These are phyloP conservation scores for Dothidotthia symphoricarpi DNA, from an alignment of 2,329 filamentous ascomycete genomes.

Conservation along the genomic window DNA sequence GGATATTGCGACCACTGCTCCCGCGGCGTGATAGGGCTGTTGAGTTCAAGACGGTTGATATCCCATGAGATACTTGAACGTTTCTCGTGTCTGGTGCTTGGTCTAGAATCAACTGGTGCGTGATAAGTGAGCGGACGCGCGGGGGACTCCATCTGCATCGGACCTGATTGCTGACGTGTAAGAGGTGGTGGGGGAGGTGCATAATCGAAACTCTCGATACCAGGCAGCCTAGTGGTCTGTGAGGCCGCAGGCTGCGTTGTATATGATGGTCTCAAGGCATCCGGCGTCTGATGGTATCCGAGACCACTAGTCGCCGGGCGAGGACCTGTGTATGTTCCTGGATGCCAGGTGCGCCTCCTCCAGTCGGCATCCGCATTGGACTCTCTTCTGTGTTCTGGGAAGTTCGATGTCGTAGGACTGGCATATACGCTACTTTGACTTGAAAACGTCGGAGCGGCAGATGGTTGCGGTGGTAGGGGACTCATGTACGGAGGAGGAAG, in stretches of 20 bases:
- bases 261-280: constrained; percentile 58
- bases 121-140: constrained; percentile 44
- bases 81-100: constrained; percentile 29
- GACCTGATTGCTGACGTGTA: constrained; percentile 64
- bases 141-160: constrained; percentile 71
- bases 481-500: constrained; percentile 59
- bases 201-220: constrained; percentile 89
- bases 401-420: constrained; percentile 65
- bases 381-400: constrained; percentile 64
- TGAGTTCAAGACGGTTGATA: constrained; percentile 65
- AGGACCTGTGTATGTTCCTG: constrained; percentile 62
- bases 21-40: constrained; percentile 43
- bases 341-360: constrained; percentile 88
- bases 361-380: constrained; percentile 73
- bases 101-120: constrained; percentile 28
- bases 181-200: constrained; percentile 63
- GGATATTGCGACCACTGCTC: constrained; percentile 38
- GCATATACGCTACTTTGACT: constrained; percentile 60
- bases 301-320: constrained; percentile 69
- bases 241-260: constrained; percentile 53
- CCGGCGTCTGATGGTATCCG: constrained; percentile 71
- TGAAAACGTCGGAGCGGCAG: constrained; percentile 54
- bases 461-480: constrained; percentile 58
- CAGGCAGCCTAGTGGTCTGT: constrained; percentile 71
- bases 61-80: constrained; percentile 57